Conservation (phyloP, 2,329 filamentous ascomycete genomes). For the Pleurostoma richardsiae region DNA sequence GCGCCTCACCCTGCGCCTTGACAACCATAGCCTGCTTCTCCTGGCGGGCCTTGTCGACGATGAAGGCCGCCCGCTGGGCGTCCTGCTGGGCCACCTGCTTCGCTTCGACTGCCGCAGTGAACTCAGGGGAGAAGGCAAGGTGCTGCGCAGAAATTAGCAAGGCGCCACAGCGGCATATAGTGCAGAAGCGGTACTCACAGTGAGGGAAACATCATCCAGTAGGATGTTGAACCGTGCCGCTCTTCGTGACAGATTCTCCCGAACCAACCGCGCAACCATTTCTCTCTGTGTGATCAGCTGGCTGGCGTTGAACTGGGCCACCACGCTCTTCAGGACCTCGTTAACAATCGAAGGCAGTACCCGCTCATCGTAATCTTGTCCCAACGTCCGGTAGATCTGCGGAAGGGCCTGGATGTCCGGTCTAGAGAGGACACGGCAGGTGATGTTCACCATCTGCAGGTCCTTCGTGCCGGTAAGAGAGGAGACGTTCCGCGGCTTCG, state of each 20-base stretch:
- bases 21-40: constrained; percentile 99
- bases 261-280: constrained; percentile 84
- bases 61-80: constrained; percentile 91
- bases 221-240: constrained; percentile 96
- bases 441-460: constrained; percentile 99
- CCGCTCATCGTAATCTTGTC: constrained; percentile 93
- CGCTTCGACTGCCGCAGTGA: constrained; percentile 67
- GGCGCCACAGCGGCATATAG: neutral
- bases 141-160: constrained; percentile 41
- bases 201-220: constrained; percentile 94
- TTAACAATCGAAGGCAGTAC: constrained; percentile 97
- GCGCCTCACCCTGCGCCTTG: constrained; percentile 96
- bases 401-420: constrained; percentile 84
- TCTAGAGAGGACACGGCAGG: constrained; percentile 94
- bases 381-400: constrained; percentile 94
- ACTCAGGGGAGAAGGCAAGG: constrained; percentile 68
- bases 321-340: constrained; percentile 96
- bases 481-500: constrained; percentile 92
- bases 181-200: constrained; percentile 49
- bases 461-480: constrained; percentile 98
- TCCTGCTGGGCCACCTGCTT: constrained; percentile 83
- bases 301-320: constrained; percentile 97
- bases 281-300: constrained; percentile 99
- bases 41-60: constrained; percentile 97
- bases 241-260: constrained; percentile 86